Conservation (phyloP, 352 stramenopile genomes). For the Phytophthora ohioensis region DNA sequence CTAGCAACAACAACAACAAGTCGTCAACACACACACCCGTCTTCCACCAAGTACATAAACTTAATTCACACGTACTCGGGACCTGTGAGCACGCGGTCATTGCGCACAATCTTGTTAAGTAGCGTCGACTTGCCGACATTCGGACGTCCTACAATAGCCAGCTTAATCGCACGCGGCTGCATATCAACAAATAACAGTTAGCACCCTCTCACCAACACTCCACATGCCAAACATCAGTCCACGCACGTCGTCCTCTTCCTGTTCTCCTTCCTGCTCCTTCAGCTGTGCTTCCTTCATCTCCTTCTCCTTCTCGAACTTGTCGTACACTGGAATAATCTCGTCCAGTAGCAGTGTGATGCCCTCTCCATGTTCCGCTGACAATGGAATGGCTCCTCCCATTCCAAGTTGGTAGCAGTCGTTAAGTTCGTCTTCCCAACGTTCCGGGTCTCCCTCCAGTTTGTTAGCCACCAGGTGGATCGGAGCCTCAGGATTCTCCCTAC, state of each 20-base stretch:
- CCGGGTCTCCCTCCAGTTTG: conserved; percentile 77
- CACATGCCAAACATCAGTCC: neutral
- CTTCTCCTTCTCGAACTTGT: conserved; percentile 68
- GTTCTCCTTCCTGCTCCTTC: conserved; percentile 40
- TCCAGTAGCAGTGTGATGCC: conserved; percentile 76
- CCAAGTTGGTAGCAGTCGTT: conserved; percentile 85
- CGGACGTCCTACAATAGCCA: conserved; percentile 81
- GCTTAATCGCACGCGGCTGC: conserved; percentile 72
- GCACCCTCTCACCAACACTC: neutral
- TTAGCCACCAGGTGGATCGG: conserved; percentile 82
- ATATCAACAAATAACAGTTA: conserved; percentile 12
- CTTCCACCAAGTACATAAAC: no score
- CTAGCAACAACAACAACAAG: conserved; percentile 32
- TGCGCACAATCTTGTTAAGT: conserved; percentile 85
- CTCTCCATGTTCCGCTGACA: conserved; percentile 85
- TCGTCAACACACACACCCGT: neutral
- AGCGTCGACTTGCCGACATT: conserved; percentile 88
- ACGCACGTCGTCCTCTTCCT: conserved; percentile 73
- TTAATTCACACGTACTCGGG: conserved; percentile 65
- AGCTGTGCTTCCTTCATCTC: conserved; percentile 39
- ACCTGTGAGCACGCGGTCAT: conserved; percentile 81
- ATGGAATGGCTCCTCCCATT: conserved; percentile 69
- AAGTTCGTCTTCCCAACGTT: conserved; percentile 71
- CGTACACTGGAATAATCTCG: conserved; percentile 75
- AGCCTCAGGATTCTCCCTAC: conserved; percentile 62